Percentiles rank a stretch among this genome's conserved stretches.
Conservation (phyloP, 306 rosid genomes). For the Rubus idaeus region DNA sequence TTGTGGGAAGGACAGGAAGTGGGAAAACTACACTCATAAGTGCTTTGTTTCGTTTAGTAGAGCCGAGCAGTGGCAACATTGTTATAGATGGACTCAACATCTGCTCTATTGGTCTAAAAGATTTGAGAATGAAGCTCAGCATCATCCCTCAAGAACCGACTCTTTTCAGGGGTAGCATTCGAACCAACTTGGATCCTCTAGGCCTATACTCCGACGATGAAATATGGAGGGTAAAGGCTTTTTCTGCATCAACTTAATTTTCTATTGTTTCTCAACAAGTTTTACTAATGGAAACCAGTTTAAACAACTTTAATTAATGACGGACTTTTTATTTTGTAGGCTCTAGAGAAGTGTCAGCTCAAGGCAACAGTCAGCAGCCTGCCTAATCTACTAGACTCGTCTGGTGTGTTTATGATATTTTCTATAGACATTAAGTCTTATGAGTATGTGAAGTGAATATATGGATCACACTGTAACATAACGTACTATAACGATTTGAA, state of each 20-base stretch:
- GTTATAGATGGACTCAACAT: too few relatives aligned
- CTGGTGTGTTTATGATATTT: constrained; percentile 42
- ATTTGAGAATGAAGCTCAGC: too few relatives aligned
- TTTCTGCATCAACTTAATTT: not conserved
- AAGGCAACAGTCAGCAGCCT: constrained; percentile 52
- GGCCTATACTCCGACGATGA: constrained; percentile 70
- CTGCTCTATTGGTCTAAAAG: too few relatives aligned
- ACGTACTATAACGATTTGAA: not conserved
- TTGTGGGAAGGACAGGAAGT: too few relatives aligned
- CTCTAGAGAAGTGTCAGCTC: constrained; percentile 78
- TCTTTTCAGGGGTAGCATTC: constrained; percentile 70
- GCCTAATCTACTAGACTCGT: constrained; percentile 59
- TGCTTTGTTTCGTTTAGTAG: too few relatives aligned
- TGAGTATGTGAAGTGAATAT: not conserved
- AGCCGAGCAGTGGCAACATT: too few relatives aligned
- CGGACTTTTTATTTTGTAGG: constrained; percentile 28
- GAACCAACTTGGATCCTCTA: constrained; percentile 75
- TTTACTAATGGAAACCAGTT: not conserved
- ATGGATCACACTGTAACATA: not conserved
- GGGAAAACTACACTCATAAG: too few relatives aligned
- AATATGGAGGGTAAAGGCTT: constrained; percentile 59
- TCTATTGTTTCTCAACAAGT: not conserved
- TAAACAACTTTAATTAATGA: not conserved
- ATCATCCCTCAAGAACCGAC: constrained; percentile 87
- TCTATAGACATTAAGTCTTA: not conserved